Evolutionary conservation across 768 basidiomycete species (phyloP).

Genomic region (Lactarius sanguifluus): DNA sequence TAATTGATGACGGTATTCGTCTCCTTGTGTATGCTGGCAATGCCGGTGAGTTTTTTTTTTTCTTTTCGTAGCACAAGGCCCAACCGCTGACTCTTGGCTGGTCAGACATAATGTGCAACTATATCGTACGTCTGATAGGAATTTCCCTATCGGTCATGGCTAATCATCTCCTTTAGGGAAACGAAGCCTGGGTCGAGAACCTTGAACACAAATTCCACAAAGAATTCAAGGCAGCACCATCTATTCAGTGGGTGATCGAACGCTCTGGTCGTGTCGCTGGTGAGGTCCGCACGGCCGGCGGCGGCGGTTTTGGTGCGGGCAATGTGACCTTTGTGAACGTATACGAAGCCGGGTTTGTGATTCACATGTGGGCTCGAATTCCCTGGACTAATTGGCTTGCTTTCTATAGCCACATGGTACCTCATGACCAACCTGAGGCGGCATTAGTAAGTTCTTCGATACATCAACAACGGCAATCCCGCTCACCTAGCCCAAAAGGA

Average conservation of each 20-base stretch:
- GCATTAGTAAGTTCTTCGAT: constrained; percentile 57
- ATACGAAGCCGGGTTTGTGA: constrained; percentile 72
- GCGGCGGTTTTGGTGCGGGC: constrained; percentile 64
- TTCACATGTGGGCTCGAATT: background rate
- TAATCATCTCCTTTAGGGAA: constrained; percentile 49
- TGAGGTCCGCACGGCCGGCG: constrained; percentile 67
- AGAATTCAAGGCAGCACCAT: constrained; percentile 54
- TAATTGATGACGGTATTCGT: constrained; percentile 80
- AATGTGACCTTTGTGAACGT: constrained; percentile 82
- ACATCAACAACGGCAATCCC: background rate
- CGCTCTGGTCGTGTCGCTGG: constrained; percentile 59
- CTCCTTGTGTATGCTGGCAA: constrained; percentile 89
- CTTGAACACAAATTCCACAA: constrained; percentile 60
- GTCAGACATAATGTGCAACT: constrained; percentile 81
- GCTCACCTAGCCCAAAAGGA: constrained; percentile 42
- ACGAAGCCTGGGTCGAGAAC: constrained; percentile 69
- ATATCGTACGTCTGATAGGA: constrained; percentile 49
- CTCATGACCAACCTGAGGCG: constrained; percentile 86
- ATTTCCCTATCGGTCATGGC: background rate
- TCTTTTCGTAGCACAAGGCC: background rate
- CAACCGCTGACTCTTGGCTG: background rate
- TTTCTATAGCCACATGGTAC: constrained; percentile 76
- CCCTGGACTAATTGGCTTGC: background rate
- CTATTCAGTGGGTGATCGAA: constrained; percentile 57
- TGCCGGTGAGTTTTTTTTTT: constrained; percentile 46